Conservation (phyloP, 116 monocot species). For the Cymodocea nodosa region DNA sequence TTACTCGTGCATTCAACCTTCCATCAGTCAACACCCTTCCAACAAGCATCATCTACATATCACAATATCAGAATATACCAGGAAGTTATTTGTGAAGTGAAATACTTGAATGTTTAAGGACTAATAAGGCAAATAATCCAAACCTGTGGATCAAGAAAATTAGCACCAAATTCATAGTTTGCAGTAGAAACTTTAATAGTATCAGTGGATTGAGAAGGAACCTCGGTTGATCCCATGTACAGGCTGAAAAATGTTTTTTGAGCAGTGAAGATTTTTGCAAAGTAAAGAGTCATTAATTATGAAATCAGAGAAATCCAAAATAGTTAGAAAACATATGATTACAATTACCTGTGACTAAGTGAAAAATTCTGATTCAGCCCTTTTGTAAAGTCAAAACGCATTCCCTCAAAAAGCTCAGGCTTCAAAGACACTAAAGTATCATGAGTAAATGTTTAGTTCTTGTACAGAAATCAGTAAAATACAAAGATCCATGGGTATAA, state of each 20-base stretch:
- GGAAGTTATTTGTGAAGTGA: not conserved
- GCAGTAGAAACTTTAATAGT: slow-evolving; percentile 75
- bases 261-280: not conserved
- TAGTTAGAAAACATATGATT: not conserved
- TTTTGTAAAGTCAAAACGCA: slow-evolving; percentile 93
- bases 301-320: not conserved
- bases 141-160: slow-evolving; percentile 90
- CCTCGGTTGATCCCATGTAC: slow-evolving; percentile 90
- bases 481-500: not conserved
- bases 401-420: slow-evolving; percentile 88
- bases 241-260: slow-evolving; percentile 25
- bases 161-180: slow-evolving; percentile 96
- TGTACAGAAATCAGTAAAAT: not conserved
- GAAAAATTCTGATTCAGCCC: slow-evolving; percentile 92
- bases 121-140: not conserved
- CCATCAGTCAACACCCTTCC: slow-evolving; percentile 94
- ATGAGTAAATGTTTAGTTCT: not conserved
- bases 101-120: not conserved
- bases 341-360: slow-evolving; percentile 69
- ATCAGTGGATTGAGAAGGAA: slow-evolving; percentile 65
- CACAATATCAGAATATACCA: not conserved
- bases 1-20: slow-evolving; percentile 80
- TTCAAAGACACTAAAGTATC: slow-evolving; percentile 73
- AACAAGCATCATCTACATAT: slow-evolving; percentile 79
- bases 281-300: not conserved